Base-by-base conservation (phyloP, 2,329 filamentous ascomycete species). In the Immersiporthe knoxdaviesiana region DNA sequence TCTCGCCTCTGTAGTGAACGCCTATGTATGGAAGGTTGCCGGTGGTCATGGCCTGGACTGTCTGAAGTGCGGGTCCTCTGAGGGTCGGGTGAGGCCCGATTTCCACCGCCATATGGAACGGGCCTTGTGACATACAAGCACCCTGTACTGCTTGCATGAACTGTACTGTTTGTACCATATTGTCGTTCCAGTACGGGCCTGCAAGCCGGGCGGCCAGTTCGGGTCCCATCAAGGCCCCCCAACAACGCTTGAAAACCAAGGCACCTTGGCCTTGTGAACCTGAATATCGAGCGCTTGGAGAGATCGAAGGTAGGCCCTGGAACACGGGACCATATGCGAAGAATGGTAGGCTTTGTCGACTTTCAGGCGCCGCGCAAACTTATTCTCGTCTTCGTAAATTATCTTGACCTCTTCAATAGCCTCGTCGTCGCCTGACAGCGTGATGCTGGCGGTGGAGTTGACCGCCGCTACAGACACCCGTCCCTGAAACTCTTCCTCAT, bases 71-170 rank as follows among this genome's bases (percentile, higher is more conserved):
- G 0, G 82, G 82, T 0, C 78, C 79, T 63, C 79, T 79, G 0
- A 84, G 76, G 0, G 81, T 80, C 1, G 81, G 77, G 63, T 79
- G 77, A 5, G 78, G 77, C 0, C 77, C 77, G 16, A 79, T 41
- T 63, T 79, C 77, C 7, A 79, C 52, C 0, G 72, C 64, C 2
- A 75, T 24, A 59, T 72, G 66, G 44, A 44, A 32, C 27, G 2
- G 50, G 61, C 32, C 30, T 71, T 35, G 12, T 16, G 62, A 2
- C 37, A 54, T n/a, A 4, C 41, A 44, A n/a, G 73, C 73, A 14
- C 24, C 8, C 2, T 39, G n/a, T 11, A 68, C 2, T 16, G 66
- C 66, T 18, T 72, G 66, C 7, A 60, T 63, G 65, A 77, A 77
- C 1, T 75, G 64, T 0, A 77, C 75, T 8, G 73, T 64, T 2